phyloP scores from a whole-genome alignment of 1,139 yeast species.

The Yamadazyma triangularis region DNA sequence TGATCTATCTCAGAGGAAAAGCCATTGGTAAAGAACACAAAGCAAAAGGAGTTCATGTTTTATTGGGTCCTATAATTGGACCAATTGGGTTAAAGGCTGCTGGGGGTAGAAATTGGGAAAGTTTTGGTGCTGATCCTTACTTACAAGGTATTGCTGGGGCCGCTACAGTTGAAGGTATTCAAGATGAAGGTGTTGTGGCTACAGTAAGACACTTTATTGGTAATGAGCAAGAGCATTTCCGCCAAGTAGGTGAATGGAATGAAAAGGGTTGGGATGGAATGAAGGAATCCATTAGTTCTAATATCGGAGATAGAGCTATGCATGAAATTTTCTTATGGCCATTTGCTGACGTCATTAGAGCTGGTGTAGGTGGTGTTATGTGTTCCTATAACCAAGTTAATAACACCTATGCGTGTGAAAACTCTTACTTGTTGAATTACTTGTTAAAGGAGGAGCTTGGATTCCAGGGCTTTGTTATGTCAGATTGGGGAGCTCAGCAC shows the following conservation, averaged over 20 bases:
- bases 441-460: conserved; percentile 60
- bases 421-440: conserved; percentile 51
- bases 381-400: conserved; percentile 59
- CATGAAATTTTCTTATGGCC: conserved; percentile 67
- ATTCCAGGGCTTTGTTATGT: conserved; percentile 62
- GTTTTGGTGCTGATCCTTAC: conserved; percentile 63
- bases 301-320: conserved; percentile 59
- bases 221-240: conserved; percentile 61
- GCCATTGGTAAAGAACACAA: conserved; percentile 56
- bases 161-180: conserved; percentile 52
- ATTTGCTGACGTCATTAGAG: conserved; percentile 57
- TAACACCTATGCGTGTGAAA: conserved; percentile 58
- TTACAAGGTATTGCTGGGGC: conserved; percentile 55
- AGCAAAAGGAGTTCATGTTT: conserved; percentile 56
- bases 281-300: conserved; percentile 39
- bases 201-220: conserved; percentile 53
- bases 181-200: conserved; percentile 55
- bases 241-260: conserved; percentile 57
- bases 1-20: conserved; percentile 49
- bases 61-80: conserved; percentile 59
- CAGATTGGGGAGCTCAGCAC: conserved; percentile 66
- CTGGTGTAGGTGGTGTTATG: conserved; percentile 61
- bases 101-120: conserved; percentile 67
- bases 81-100: conserved; percentile 62
- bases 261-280: conserved; percentile 40